A percentile compares a stretch with the other conserved stretches of the same genome.
Conservation (phyloP, 2,329 filamentous ascomycete genomes). For the Didymella keratinophila region DNA sequence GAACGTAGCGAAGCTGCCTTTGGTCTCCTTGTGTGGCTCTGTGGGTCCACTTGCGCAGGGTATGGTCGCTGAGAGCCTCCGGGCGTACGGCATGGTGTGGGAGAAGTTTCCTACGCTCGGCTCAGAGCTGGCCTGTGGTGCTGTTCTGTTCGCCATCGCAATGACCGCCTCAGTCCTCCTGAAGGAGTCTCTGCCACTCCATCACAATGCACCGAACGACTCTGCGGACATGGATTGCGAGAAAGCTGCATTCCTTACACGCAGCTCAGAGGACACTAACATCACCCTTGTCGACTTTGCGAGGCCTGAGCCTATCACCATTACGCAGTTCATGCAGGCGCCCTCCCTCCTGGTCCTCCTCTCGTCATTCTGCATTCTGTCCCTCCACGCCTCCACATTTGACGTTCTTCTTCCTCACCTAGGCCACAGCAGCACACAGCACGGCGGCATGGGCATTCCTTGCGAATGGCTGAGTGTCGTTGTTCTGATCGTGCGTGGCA, state of each 20-base stretch:
- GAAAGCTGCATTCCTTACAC: constrained; percentile 57
- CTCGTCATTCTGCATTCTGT: constrained; percentile 61
- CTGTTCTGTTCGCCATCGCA: constrained; percentile 53
- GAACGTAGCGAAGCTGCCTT: constrained; percentile 55
- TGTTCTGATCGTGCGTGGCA: constrained; percentile 52
- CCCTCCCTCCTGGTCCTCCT: constrained; percentile 57
- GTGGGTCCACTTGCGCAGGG: constrained; percentile 56
- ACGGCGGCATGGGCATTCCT: constrained; percentile 57
- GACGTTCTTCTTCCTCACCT: constrained; percentile 58
- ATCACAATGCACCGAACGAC: constrained; percentile 30
- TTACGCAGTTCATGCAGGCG: constrained; percentile 56
- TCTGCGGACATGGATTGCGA: constrained; percentile 52
- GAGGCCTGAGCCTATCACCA: constrained; percentile 53
- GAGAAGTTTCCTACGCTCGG: constrained; percentile 54
- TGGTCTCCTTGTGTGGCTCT: constrained; percentile 56
- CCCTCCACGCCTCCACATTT: constrained; percentile 64
- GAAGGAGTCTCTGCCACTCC: constrained; percentile 50
- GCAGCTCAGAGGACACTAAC: constrained; percentile 47
- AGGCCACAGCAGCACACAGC: constrained; percentile 54
- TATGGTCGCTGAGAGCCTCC: constrained; percentile 53
- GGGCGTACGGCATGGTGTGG: constrained; percentile 54
- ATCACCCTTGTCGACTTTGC: constrained; percentile 47
- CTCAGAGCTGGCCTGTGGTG: constrained; percentile 55
- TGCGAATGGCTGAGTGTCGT: constrained; percentile 55
- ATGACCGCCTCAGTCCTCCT: constrained; percentile 52